Conservation (phyloP, 2,329 filamentous ascomycete genomes). For the Aciculosporium take region DNA sequence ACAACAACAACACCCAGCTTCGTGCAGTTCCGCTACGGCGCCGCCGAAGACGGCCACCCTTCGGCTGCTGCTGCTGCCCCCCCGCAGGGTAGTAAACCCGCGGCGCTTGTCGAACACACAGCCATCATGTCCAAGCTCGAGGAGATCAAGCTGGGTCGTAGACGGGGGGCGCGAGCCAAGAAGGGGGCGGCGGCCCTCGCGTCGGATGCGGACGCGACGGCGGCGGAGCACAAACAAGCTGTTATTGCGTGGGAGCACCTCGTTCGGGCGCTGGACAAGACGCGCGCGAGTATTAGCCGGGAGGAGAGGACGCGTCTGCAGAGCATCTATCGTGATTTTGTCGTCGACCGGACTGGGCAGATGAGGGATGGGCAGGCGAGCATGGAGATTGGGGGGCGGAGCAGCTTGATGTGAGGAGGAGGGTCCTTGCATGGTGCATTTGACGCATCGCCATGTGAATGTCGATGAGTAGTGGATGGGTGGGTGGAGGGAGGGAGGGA, state of each 20-base stretch:
- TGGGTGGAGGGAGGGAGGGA: too few species aligned
- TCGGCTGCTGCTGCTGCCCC: too few species aligned
- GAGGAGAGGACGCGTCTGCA: conserved; percentile 62
- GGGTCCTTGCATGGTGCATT: too few species aligned
- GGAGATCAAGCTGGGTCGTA: conserved; percentile 58
- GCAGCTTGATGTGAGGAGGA: conserved; percentile 68
- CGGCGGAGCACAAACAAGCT: conserved; percentile 46
- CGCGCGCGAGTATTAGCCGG: conserved; percentile 67
- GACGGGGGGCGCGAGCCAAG: conserved; percentile 23
- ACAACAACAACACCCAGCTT: conserved; percentile 36
- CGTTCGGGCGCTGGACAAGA: conserved; percentile 58
- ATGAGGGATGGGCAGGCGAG: conserved; percentile 87
- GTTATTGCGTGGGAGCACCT: conserved; percentile 77
- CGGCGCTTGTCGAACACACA: conserved; percentile 58
- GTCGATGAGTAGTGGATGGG: too few species aligned
- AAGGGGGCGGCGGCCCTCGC: conserved; percentile 12
- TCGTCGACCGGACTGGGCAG: conserved; percentile 82
- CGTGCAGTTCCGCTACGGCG: conserved; percentile 73
- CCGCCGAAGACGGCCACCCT: conserved; percentile 25
- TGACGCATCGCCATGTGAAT: too few species aligned
- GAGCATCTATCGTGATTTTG: conserved; percentile 83
- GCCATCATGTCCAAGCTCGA: conserved; percentile 71
- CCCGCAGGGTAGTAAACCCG: conserved; percentile 37
- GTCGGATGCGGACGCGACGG: conserved; percentile 13
- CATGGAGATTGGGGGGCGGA: conserved; percentile 82